A percentile compares a stretch with the other conserved stretches of the same genome.
phyloP scores from a whole-genome alignment of 2,329 filamentous ascomycete species.

The Fusarium avenaceum region DNA sequence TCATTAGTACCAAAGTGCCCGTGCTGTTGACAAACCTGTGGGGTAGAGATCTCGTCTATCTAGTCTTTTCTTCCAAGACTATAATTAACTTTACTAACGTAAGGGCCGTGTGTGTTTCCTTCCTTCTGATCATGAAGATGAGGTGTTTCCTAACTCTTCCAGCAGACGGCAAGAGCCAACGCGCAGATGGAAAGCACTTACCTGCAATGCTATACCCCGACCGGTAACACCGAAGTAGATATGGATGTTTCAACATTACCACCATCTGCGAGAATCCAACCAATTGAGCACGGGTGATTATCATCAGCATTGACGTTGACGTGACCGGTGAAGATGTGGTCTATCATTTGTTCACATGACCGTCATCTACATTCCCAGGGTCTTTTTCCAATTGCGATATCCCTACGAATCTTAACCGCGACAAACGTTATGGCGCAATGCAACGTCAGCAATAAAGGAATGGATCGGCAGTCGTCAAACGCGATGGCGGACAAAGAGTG shows the following conservation, averaged over 20 bases:
- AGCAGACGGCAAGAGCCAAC: not conserved
- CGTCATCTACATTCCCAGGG: constrained; percentile 27
- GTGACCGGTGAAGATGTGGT: constrained; percentile 1
- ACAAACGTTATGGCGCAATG: constrained; percentile 15
- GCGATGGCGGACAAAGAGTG: constrained; percentile 22
- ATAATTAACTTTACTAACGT: no score
- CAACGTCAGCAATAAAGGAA: constrained; percentile 11
- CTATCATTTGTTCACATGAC: constrained; percentile 15
- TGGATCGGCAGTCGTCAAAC: constrained; percentile 43
- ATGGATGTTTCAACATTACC: not conserved
- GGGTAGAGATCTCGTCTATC: no score
- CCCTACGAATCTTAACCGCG: constrained; percentile 25
- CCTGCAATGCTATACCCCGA: not conserved
- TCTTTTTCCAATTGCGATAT: constrained; percentile 3
- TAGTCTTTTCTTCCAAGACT: no score
- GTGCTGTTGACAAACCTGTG: not conserved
- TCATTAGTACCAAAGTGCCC: not conserved
- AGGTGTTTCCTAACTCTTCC: not conserved
- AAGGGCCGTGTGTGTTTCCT: no score
- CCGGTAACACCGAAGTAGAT: not conserved
- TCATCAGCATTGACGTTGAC: not conserved
- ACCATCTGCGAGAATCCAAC: no score
- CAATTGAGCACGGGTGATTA: not conserved
- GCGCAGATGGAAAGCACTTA: not conserved
- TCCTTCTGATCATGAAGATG: no score